Base-by-base conservation (phyloP, 2,329 filamentous ascomycete genomes). In the Sclerotinia trifoliorum region DNA sequence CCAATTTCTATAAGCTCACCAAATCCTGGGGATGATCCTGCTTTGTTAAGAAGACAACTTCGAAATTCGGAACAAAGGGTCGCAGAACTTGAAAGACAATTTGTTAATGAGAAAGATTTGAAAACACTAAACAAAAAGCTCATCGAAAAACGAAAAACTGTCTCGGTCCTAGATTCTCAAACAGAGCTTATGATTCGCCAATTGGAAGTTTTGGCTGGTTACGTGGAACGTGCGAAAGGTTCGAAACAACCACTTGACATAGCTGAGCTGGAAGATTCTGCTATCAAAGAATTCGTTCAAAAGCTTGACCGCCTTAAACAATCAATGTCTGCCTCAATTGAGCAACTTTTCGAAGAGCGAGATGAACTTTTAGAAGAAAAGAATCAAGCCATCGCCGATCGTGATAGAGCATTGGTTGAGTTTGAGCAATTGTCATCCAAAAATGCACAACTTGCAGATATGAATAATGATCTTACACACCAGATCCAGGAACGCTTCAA, bases 121-220 rank as follows among this genome's bases (percentile, higher is more conserved):
- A 76, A 77, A 48, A 87, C 89, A 74, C 88, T 96, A 42, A 96
- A 96, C 79, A 93, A 90, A 74, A 94, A 94, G 77, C 82, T 98
- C 32, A 85, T 91, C 48, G 94, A 98, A 79, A 98, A 98, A 82
- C 86, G 95, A 69, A 97, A 96, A 75, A 98, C 95, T 0, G 95
- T 99, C 78, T 94, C 94, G 8, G 91, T 96, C 24, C 83, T 98
- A 64, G 94, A 98, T 78, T 94, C 94, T 0, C 93, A 97, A 79
- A 93, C 93, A 63, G 94, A 98, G 80, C 94, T 98, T 78, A 94
- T 97, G 80, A 92, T 98, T 75, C 90, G 92, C 52, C 93, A 98
- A 78, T 83, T 98, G 24, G 93, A 96, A 76, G 90, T 94, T 49
- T 86, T 97, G 75, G 94, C 93, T 5, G 92, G 94, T 57, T 94